These are phyloP conservation scores for Aureobasidium pullulans DNA, from an alignment of 2,329 filamentous ascomycete genomes.

Conservation along the genomic window DNA sequence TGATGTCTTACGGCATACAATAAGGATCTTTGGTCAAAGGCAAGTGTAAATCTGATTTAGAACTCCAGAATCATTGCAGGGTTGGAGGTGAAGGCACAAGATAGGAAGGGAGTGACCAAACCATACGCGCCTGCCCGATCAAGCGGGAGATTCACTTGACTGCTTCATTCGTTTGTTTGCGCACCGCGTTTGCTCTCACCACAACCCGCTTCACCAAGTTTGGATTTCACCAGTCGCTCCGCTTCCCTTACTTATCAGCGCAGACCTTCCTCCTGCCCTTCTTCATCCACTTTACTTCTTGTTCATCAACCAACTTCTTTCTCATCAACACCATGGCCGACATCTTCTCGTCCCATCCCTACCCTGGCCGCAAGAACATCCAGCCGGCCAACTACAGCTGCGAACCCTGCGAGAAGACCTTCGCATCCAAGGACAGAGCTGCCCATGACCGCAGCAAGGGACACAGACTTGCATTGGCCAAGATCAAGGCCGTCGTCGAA, in stretches of 20 bases:
- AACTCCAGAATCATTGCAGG: too few relatives aligned
- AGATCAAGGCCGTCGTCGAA: background rate
- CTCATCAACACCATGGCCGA: background rate
- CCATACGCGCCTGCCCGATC: too few relatives aligned
- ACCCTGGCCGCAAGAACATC: constrained; percentile 1
- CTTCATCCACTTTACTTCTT: background rate
- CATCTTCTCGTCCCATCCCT: constrained; percentile 10
- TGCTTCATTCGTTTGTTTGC: too few relatives aligned
- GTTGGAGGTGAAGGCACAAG: too few relatives aligned
- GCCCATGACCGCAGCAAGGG: constrained; percentile 14
- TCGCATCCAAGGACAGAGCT: constrained; percentile 3
- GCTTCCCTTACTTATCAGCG: background rate
- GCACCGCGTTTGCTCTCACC: too few relatives aligned
- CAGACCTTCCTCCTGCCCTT: background rate
- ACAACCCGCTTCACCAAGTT: background rate
- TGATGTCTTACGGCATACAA: too few relatives aligned
- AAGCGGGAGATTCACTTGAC: too few relatives aligned
- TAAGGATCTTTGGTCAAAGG: too few relatives aligned
- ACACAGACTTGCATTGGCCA: background rate
- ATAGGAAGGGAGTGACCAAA: too few relatives aligned
- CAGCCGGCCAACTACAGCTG: background rate
- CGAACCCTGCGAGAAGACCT: constrained; percentile 4
- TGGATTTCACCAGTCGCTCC: background rate
- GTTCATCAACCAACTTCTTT: background rate
- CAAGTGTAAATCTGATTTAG: too few relatives aligned